These are phyloP conservation scores for Aspergillus campestris DNA, from an alignment of 495 filamentous ascomycete species.

Conservation along the genomic window DNA sequence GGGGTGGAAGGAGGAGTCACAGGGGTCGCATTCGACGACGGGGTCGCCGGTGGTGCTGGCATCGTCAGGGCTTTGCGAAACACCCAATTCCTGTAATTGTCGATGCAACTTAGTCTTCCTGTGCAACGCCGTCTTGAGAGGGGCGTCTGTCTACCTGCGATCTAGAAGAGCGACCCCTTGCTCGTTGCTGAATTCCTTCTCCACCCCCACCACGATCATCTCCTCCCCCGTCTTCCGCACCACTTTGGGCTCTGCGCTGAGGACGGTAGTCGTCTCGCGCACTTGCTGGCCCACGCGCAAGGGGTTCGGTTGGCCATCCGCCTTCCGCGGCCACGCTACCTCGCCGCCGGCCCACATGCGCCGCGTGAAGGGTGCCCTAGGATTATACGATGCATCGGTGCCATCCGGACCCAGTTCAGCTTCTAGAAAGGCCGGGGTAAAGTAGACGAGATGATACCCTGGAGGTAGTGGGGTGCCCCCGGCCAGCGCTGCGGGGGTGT, in stretches of 20 bases:
- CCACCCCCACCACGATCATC: conserved; percentile 58
- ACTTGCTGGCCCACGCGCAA: conserved; percentile 46
- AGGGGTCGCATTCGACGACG: conserved; percentile 6
- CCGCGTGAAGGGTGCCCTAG: conserved; percentile 52
- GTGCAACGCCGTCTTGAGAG: too few relatives aligned
- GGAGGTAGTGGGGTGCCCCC: conserved; percentile 44
- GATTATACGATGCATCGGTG: conserved; percentile 62
- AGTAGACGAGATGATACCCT: conserved; percentile 68
- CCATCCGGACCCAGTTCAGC: conserved; percentile 56
- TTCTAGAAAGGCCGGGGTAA: conserved; percentile 50
- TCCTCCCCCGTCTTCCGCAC: conserved; percentile 46
- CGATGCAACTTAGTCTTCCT: too few relatives aligned
- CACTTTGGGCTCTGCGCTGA: conserved; percentile 43
- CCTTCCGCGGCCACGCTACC: conserved; percentile 39
- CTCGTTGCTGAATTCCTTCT: conserved; percentile 49
- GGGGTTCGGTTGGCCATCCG: conserved; percentile 25
- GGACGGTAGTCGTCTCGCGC: conserved; percentile 47
- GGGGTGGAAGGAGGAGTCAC: conserved; percentile 15
- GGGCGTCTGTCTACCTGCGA: conserved; percentile 28
- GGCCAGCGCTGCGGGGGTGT: conserved; percentile 13
- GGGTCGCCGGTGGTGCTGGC: conserved; percentile 2
- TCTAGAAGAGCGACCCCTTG: conserved; percentile 46
- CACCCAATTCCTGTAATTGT: conserved; percentile 45
- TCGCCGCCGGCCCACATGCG: conserved; percentile 77
- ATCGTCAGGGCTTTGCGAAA: conserved; percentile 43